These are phyloP conservation scores for Saccharum officinarum DNA, from an alignment of 176 grass and related monocot species.

Conservation along the genomic window DNA sequence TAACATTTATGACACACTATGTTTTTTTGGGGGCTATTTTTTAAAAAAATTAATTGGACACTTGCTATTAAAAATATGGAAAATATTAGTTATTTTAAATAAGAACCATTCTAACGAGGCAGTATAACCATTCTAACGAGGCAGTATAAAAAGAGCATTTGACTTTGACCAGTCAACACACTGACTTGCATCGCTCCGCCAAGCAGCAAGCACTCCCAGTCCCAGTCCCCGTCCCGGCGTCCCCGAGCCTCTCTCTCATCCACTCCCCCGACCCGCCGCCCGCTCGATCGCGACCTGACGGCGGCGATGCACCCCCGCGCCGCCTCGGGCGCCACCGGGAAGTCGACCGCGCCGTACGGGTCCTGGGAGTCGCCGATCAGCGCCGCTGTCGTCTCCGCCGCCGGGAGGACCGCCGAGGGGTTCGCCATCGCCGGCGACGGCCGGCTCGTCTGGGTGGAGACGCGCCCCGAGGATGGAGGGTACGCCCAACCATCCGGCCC, in stretches of 20 bases:
- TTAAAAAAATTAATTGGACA: no score
- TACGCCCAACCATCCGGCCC: background rate
- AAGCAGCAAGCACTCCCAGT: background rate
- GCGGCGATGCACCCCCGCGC: conserved; percentile 25
- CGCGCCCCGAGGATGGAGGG: conserved; percentile 81
- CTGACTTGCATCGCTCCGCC: background rate
- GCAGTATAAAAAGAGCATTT: background rate
- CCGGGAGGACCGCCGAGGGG: conserved; percentile 66
- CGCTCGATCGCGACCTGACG: conserved; percentile 24
- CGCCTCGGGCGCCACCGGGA: background rate
- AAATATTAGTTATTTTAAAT: background rate
- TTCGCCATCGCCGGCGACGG: conserved; percentile 73
- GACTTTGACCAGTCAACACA: background rate
- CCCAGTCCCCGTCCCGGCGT: background rate
- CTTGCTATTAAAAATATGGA: no score
- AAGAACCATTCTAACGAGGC: background rate
- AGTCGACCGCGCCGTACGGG: conserved; percentile 62
- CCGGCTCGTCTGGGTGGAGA: conserved; percentile 78
- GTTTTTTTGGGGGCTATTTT: no score
- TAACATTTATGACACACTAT: no score
- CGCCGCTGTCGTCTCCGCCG: conserved; percentile 61
- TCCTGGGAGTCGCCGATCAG: conserved; percentile 95
- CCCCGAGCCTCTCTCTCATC: background rate
- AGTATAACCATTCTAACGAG: background rate
- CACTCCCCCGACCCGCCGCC: conserved; percentile 4